phyloP scores from a whole-genome alignment of 2,329 filamentous ascomycete species.

The Coniochaeta sp. region DNA sequence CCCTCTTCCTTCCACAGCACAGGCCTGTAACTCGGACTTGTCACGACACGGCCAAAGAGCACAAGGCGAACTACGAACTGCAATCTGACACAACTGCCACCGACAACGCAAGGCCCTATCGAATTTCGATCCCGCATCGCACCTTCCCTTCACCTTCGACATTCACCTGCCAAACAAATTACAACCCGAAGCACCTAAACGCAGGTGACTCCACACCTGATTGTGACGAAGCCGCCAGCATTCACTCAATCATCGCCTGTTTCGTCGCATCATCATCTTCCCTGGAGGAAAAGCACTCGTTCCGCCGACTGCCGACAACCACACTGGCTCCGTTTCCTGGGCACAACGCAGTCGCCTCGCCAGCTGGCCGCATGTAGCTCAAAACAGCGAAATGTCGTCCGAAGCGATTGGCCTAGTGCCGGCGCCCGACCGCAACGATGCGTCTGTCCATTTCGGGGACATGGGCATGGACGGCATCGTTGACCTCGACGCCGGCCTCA shows the following conservation, averaged over 20 bases:
- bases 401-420: slow-evolving; percentile 45
- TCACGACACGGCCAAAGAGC: too few relatives aligned
- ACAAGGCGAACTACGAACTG: too few relatives aligned
- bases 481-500: slow-evolving; percentile 1
- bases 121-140: slow-evolving; percentile 3
- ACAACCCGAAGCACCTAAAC: not conserved
- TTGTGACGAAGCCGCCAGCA: too few relatives aligned
- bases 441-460: slow-evolving; percentile 19
- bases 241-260: too few relatives aligned
- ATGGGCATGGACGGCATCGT: slow-evolving; percentile 13
- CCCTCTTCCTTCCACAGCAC: not conserved
- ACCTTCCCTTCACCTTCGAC: slow-evolving; percentile 2
- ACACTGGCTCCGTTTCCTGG: not conserved
- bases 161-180: slow-evolving; percentile 1
- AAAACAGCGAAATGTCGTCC: slow-evolving; percentile 43
- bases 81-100: too few relatives aligned
- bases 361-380: slow-evolving; percentile 35
- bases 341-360: not conserved
- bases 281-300: not conserved
- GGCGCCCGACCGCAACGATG: slow-evolving; percentile 30
- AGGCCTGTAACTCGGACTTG: slow-evolving; percentile 1
- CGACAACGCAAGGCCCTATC: not conserved
- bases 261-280: not conserved
- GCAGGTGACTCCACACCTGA: not conserved
- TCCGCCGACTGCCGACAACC: not conserved